These are phyloP conservation scores for Kodamaea hsintzibuensis DNA, from an alignment of 805 yeast genomes.

Conservation along the genomic window DNA sequence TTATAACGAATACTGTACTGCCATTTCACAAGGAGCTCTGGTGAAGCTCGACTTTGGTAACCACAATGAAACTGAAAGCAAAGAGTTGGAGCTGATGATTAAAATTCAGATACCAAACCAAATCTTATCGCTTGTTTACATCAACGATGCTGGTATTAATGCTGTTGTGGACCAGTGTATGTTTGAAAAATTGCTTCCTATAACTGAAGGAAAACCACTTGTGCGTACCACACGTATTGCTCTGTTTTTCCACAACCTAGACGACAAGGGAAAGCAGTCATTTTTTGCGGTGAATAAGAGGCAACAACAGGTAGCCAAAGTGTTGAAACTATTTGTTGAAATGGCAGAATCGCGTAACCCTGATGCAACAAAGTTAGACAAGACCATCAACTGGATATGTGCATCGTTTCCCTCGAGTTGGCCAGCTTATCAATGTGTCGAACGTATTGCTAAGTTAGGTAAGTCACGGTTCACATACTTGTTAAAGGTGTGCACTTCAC, in stretches of 20 bases:
- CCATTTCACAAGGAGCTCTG: neutral
- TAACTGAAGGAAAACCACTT: constrained; percentile 41
- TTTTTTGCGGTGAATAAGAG: constrained; percentile 69
- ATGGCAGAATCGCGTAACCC: constrained; percentile 45
- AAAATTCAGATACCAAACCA: constrained; percentile 60
- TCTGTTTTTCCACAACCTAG: constrained; percentile 47
- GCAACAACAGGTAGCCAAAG: constrained; percentile 61
- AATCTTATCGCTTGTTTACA: constrained; percentile 65
- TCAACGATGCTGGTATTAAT: constrained; percentile 69
- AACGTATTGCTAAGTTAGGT: constrained; percentile 52
- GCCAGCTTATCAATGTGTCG: constrained; percentile 42
- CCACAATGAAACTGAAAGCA: constrained; percentile 22
- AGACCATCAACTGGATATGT: constrained; percentile 62
- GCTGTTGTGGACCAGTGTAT: constrained; percentile 61
- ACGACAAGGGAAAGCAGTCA: constrained; percentile 59
- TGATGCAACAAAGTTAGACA: constrained; percentile 43
- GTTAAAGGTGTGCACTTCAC: constrained; percentile 51
- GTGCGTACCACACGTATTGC: constrained; percentile 57
- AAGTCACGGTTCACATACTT: constrained; percentile 62
- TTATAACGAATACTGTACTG: constrained; percentile 46
- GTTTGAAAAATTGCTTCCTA: constrained; percentile 62
- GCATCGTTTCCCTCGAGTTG: constrained; percentile 58
- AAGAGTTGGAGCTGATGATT: constrained; percentile 31
- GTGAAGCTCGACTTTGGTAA: constrained; percentile 30
- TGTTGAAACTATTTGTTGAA: constrained; percentile 48